phyloP scores from a whole-genome alignment of 495 filamentous ascomycete genomes.

The Neurospora sp. region DNA sequence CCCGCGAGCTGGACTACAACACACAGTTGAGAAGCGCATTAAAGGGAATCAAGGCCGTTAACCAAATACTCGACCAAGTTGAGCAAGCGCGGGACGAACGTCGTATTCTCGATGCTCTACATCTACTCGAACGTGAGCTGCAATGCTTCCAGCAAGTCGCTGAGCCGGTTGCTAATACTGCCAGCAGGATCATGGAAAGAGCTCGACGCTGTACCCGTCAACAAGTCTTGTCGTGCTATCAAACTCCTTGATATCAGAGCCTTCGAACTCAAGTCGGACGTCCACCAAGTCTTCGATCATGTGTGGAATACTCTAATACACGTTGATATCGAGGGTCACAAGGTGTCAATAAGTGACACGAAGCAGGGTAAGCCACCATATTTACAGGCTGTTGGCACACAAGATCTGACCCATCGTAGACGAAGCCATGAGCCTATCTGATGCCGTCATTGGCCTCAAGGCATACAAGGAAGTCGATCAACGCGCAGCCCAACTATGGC shows the following conservation, averaged over 20 bases:
- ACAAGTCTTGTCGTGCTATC: constrained; percentile 38
- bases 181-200: constrained; percentile 35
- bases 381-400: neutral
- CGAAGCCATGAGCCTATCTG: constrained; percentile 34
- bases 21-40: constrained; percentile 53
- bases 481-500: constrained; percentile 41
- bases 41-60: constrained; percentile 46
- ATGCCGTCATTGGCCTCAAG: constrained; percentile 39
- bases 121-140: constrained; percentile 37
- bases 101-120: constrained; percentile 40
- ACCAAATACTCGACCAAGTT: constrained; percentile 40
- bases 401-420: constrained; percentile 25
- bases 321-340: constrained; percentile 39
- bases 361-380: constrained; percentile 27
- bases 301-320: constrained; percentile 48
- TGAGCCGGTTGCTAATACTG: neutral
- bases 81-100: constrained; percentile 38
- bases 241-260: constrained; percentile 36
- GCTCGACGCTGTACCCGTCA: constrained; percentile 32
- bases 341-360: constrained; percentile 36
- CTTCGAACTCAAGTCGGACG: constrained; percentile 44
- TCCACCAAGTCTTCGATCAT: constrained; percentile 48
- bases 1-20: constrained; percentile 70
- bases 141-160: neutral
- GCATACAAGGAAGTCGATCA: constrained; percentile 43